These are phyloP conservation scores for Strobilomyces confusus DNA, from an alignment of 768 basidiomycete species.

Conservation along the genomic window DNA sequence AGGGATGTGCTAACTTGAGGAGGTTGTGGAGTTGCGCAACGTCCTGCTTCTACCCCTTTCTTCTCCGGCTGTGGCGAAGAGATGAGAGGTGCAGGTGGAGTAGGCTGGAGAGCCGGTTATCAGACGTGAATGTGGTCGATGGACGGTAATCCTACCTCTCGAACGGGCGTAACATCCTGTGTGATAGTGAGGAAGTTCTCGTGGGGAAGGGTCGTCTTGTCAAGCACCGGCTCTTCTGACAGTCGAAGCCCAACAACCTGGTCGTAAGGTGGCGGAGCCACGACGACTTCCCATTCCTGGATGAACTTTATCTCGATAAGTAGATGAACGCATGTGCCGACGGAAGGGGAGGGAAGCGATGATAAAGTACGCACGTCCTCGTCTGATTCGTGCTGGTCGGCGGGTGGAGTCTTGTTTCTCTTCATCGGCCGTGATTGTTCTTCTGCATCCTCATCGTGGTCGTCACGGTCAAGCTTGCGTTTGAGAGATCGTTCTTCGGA, in stretches of 20 bases:
- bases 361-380: conserved; percentile 24
- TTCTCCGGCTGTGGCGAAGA: conserved; percentile 2
- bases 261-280: conserved; percentile 30
- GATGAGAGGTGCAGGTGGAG: not conserved
- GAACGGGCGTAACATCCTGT: conserved; percentile 3
- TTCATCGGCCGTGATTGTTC: conserved; percentile 27
- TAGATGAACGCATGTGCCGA: conserved; percentile 5
- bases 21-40: conserved; percentile 11
- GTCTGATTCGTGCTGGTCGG: conserved; percentile 25
- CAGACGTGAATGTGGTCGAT: conserved; percentile 2
- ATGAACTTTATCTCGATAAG: conserved; percentile 21
- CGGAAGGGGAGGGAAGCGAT: not conserved
- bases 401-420: conserved; percentile 42
- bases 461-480: conserved; percentile 30
- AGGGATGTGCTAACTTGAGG: not conserved
- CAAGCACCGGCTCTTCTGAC: conserved; percentile 8
- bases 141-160: conserved; percentile 13
- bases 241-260: conserved; percentile 10
- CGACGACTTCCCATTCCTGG: conserved; percentile 33
- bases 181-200: not conserved
- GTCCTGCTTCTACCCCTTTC: conserved; percentile 10
- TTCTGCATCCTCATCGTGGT: conserved; percentile 28
- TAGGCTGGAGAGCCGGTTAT: conserved; percentile 13
- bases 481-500: conserved; percentile 30
- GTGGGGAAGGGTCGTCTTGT: conserved; percentile 6